Conservation (phyloP, 2,329 filamentous ascomycete species). For the Setomelanomma holmii region DNA sequence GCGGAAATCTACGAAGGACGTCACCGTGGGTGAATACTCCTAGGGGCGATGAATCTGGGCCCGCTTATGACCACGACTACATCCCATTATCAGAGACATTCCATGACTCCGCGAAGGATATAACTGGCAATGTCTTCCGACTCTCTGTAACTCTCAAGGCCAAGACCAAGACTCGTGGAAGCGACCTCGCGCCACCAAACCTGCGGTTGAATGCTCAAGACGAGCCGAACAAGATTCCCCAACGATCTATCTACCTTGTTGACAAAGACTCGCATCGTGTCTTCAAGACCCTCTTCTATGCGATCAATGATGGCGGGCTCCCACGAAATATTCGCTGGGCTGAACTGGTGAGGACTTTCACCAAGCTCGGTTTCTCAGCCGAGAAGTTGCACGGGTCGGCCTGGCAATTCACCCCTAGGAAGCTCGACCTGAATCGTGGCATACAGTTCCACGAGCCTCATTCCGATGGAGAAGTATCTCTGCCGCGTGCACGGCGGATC, state of each 20-base stretch:
- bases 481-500: constrained; percentile 43
- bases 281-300: background rate
- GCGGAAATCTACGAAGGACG: background rate
- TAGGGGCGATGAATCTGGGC: background rate
- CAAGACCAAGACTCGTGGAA: background rate
- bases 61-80: background rate
- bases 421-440: background rate
- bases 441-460: constrained; percentile 66
- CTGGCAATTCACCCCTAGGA: background rate
- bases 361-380: background rate
- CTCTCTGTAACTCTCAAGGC: background rate
- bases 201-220: no score
- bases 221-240: no score
- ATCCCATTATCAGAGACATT: background rate
- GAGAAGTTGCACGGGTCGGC: background rate
- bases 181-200: background rate
- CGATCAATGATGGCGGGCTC: background rate
- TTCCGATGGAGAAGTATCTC: constrained; percentile 60
- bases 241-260: background rate
- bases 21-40: no score
- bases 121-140: background rate
- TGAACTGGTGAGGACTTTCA: background rate
- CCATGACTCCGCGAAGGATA: background rate
- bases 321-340: background rate
- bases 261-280: background rate